phyloP scores from a whole-genome alignment of 2,329 filamentous ascomycete genomes.

The Fusarium multiceps region DNA sequence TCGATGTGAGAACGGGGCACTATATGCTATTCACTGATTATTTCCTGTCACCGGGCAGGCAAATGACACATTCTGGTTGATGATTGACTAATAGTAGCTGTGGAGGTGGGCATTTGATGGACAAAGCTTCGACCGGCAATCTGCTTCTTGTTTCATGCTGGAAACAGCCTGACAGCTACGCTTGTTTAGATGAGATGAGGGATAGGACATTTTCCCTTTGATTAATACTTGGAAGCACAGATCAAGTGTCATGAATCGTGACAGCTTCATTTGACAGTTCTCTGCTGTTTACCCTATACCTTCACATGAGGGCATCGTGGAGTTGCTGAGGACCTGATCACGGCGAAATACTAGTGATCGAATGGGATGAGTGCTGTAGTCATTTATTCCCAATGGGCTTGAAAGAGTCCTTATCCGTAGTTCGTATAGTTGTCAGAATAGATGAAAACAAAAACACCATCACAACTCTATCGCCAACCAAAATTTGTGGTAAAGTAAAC shows the following conservation, averaged over 20 bases:
- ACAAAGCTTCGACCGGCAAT: not conserved
- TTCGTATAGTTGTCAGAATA: no score
- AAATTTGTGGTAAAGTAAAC: not conserved
- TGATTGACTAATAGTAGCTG: not conserved
- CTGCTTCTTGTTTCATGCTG: not conserved
- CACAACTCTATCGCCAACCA: not conserved
- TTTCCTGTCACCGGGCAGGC: not conserved
- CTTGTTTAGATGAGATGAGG: not conserved
- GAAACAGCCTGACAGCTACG: not conserved
- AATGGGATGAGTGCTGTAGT: not conserved
- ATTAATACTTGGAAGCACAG: not conserved
- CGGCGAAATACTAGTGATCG: not conserved
- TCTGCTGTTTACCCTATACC: not conserved
- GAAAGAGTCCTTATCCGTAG: rapidly evolving
- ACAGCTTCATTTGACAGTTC: not conserved
- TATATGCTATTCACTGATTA: not conserved
- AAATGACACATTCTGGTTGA: not conserved
- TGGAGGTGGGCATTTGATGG: not conserved
- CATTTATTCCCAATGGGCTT: not conserved
- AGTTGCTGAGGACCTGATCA: not conserved
- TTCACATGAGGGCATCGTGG: not conserved
- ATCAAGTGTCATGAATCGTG: not conserved
- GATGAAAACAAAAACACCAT: not conserved
- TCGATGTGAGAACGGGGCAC: not conserved
- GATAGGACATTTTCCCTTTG: not conserved